Percentiles rank a stretch among this genome's conserved stretches.
These are phyloP conservation scores for Arthroderma sp. DNA, from an alignment of 2,329 filamentous ascomycete species.

Conservation along the genomic window DNA sequence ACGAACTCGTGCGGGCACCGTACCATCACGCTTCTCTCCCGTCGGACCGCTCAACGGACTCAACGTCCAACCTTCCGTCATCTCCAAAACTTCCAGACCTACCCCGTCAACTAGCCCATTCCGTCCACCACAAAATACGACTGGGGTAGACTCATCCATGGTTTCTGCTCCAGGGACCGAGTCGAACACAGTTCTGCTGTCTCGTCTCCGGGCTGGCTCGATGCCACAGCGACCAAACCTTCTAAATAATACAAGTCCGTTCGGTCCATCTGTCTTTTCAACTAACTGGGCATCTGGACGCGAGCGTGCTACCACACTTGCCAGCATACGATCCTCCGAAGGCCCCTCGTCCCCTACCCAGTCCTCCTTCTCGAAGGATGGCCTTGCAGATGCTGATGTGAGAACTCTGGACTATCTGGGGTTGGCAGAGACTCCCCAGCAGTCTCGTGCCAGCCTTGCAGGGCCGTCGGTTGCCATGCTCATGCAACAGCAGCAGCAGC, in stretches of 20 bases:
- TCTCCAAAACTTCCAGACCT: slow-evolving; percentile 68
- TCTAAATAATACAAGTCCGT: slow-evolving; percentile 50
- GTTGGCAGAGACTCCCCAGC: slow-evolving; percentile 83
- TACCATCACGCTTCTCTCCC: slow-evolving; percentile 88
- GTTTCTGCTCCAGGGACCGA: slow-evolving; percentile 34
- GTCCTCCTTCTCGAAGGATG: slow-evolving; percentile 75
- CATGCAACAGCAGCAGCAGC: slow-evolving; percentile 41
- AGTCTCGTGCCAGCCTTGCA: slow-evolving; percentile 59
- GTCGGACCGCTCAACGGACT: slow-evolving; percentile 50
- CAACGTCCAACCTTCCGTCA: slow-evolving; percentile 45
- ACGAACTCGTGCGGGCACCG: slow-evolving; percentile 79
- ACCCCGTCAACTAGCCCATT: slow-evolving; percentile 83
- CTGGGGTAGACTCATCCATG: slow-evolving; percentile 30
- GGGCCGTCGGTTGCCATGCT: slow-evolving; percentile 44
- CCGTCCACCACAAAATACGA: slow-evolving; percentile 51
- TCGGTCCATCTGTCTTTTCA: slow-evolving; percentile 78
- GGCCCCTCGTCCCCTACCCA: slow-evolving; percentile 77
- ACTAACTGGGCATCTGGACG: slow-evolving; percentile 73
- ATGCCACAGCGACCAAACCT: slow-evolving; percentile 80
- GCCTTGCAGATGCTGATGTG: slow-evolving; percentile 73
- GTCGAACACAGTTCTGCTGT: slow-evolving; percentile 62
- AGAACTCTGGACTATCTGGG: slow-evolving; percentile 92
- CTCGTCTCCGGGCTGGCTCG: slow-evolving; percentile 77
- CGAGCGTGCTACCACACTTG: slow-evolving; percentile 75
- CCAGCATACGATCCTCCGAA: slow-evolving; percentile 79